Evolutionary conservation across 1,284 basidiomycete genomes (phyloP).

Genomic region (Schizophyllum amplum): DNA sequence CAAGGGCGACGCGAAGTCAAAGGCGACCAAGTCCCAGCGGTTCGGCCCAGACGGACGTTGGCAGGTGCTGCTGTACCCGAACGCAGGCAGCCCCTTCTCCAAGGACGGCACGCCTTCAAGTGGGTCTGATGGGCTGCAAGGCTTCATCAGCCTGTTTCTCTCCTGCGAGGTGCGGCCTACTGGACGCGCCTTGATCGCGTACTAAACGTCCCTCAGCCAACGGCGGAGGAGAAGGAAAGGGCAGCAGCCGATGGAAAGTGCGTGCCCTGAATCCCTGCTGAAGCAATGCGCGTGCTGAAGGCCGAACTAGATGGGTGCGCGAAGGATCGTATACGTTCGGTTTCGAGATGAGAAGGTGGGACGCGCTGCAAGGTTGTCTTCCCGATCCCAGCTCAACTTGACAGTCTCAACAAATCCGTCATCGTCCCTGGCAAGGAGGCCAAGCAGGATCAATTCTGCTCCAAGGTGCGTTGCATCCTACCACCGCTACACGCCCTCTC

Average conservation of each 20-base stretch:
- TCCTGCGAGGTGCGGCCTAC: background rate
- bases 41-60: background rate
- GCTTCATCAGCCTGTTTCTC: background rate
- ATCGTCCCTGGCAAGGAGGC: slow-evolving; percentile 64
- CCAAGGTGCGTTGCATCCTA: slow-evolving; percentile 1
- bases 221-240: slow-evolving; percentile 63
- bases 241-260: slow-evolving; percentile 52
- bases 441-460: slow-evolving; percentile 24
- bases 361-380: no score
- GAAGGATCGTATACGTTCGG: slow-evolving; percentile 79
- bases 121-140: background rate
- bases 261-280: slow-evolving; percentile 13
- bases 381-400: background rate
- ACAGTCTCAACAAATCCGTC: slow-evolving; percentile 1
- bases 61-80: background rate
- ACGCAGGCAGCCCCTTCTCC: background rate
- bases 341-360: slow-evolving; percentile 71
- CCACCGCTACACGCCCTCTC: background rate
- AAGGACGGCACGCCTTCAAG: background rate
- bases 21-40: background rate
- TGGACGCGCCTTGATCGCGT: background rate
- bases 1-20: background rate
- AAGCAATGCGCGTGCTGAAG: background rate
- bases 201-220: slow-evolving; percentile 41
- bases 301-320: slow-evolving; percentile 58